Evolutionary conservation across 352 stramenopile species (phyloP), one percentile per base, ranked within the genome.

Genomic region (Blastocystis sp.): DNA sequence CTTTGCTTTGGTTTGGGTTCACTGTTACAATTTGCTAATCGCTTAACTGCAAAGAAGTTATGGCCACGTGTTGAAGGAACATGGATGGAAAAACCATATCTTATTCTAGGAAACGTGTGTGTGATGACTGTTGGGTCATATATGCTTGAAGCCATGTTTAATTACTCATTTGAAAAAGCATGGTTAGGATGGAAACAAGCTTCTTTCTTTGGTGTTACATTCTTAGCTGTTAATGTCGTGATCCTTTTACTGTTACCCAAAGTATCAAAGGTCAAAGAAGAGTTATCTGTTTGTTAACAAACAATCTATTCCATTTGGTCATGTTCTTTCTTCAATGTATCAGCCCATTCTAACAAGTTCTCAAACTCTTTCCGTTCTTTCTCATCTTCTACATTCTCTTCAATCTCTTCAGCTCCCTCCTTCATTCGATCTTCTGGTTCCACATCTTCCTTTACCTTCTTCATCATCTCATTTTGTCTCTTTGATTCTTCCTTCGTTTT

Each of bases 1-100:
- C 88, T 97, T 11, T 97, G 97, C 89, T 98, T 98, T 90, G 6
- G 1, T 1, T 21, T 66, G 1, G 71, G 19, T 5, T 66, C 54
- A 11, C 6, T 65, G 6, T 42, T 83, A 49, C 37, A 14, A 5
- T 3, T 21, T 11, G 71, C 49, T 3, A 43, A 42, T 32, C 43
- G 51, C 71, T 14, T 27, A 16, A 32, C 46, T 83, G 54, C n/a
- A 66, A 35, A 27, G 11, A 80, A 80, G 69, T 32, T 80, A 29
- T 80, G 69, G 69, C 69, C 69, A 12, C 43, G 24, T 37, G 69
- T 80, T n/a, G 19, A 61, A 27, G 54, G 54, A 39, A 66, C 71
- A 7, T 16, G 6, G 49, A 32, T 37, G 21, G 43, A 83, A 35
- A 83, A 65, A 1, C 16, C 29, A 27, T 83, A 46, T 42, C 12